Evolutionary conservation across 1,284 basidiomycete species (phyloP).

Genomic region (Tilletia setariae): DNA sequence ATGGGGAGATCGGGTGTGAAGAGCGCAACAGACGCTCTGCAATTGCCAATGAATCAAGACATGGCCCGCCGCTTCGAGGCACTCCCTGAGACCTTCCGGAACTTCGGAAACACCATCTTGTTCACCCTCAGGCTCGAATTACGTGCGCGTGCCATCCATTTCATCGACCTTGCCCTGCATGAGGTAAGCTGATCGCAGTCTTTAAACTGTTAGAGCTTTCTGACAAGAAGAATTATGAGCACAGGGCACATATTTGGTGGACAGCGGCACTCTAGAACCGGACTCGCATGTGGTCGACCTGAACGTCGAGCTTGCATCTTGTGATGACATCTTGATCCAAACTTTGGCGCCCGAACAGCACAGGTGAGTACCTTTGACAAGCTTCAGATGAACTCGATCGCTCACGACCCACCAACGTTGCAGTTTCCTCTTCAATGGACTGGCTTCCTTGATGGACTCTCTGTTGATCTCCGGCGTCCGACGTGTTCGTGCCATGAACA

Average conservation of each 20-base stretch:
- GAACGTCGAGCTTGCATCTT: slow-evolving; percentile 73
- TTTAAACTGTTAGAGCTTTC: background rate
- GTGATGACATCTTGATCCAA: slow-evolving; percentile 63
- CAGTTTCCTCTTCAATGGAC: slow-evolving; percentile 81
- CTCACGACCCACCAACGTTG: background rate
- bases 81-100: slow-evolving; percentile 80
- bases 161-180: slow-evolving; percentile 72
- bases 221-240: background rate
- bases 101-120: slow-evolving; percentile 79
- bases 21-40: slow-evolving; percentile 21
- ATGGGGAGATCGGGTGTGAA: slow-evolving; percentile 10
- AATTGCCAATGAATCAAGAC: slow-evolving; percentile 34
- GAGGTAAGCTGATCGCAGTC: slow-evolving; percentile 8
- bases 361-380: background rate
- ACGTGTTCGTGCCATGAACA: slow-evolving; percentile 69
- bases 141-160: slow-evolving; percentile 77
- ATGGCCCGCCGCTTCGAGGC: slow-evolving; percentile 61
- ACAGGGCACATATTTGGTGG: slow-evolving; percentile 65
- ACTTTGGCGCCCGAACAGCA: slow-evolving; percentile 29
- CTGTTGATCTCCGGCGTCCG: slow-evolving; percentile 74
- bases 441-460: slow-evolving; percentile 82
- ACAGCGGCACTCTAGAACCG: slow-evolving; percentile 74
- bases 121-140: slow-evolving; percentile 86
- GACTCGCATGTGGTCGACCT: slow-evolving; percentile 85
- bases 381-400: slow-evolving; percentile 56